phyloP scores from a whole-genome alignment of 1,139 yeast genomes.

The Candida pseudoviswanathii region DNA sequence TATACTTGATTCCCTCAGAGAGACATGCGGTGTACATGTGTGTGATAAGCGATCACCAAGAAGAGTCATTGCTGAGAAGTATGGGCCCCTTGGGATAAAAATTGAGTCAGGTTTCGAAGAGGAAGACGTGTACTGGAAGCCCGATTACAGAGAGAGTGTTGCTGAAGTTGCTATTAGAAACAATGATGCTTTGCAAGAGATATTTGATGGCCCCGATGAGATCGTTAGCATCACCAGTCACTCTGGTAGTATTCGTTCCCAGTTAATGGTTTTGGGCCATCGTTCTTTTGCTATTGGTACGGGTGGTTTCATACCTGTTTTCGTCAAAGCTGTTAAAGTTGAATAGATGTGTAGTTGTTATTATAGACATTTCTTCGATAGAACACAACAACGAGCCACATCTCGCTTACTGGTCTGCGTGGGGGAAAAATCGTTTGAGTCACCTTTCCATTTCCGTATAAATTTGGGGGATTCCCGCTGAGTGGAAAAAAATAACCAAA shows the following conservation, averaged over 20 bases:
- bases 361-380: not conserved
- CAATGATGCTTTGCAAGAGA: conserved; percentile 37
- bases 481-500: too few species aligned
- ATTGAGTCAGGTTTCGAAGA: conserved; percentile 45
- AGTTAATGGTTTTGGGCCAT: conserved; percentile 43
- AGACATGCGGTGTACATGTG: conserved; percentile 46
- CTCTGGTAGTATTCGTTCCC: conserved; percentile 44
- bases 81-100: conserved; percentile 30
- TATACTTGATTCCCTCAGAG: conserved; percentile 21
- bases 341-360: not conserved
- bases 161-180: conserved; percentile 44
- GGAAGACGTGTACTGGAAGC: conserved; percentile 40
- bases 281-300: conserved; percentile 46
- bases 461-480: too few species aligned
- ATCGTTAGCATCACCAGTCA: conserved; percentile 38
- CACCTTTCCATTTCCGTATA: too few species aligned
- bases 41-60: conserved; percentile 47
- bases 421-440: too few species aligned
- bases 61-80: conserved; percentile 32
- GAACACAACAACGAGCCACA: not conserved
- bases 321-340: conserved; percentile 34
- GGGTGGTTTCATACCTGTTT: conserved; percentile 48
- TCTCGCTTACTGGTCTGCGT: not conserved
- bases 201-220: conserved; percentile 30
- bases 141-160: conserved; percentile 42